Percentiles rank a stretch among this genome's conserved stretches.
phyloP scores from a whole-genome alignment of 202 grass and related monocot genomes.

The Bolboschoenoplectus hybrid region DNA sequence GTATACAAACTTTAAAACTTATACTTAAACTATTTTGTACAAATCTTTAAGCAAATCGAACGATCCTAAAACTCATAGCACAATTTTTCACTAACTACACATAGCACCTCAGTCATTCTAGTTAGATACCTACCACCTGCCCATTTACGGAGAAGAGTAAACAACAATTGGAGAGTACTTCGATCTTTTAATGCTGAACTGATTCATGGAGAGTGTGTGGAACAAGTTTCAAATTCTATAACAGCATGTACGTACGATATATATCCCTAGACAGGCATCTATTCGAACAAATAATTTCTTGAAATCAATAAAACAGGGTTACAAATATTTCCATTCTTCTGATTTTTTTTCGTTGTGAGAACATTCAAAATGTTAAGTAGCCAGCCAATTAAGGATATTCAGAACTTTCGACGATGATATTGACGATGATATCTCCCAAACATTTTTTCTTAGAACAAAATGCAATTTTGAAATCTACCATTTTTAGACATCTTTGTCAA shows the following conservation, averaged over 20 bases:
- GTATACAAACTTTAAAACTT: too few species aligned
- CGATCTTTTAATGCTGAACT: neutral
- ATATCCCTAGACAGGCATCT: neutral
- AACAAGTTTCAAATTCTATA: neutral
- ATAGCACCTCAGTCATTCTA: too few species aligned
- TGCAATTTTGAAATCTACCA: conserved; percentile 8
- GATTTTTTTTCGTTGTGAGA: neutral
- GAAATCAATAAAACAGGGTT: neutral
- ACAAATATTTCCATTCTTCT: neutral
- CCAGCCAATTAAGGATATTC: neutral
- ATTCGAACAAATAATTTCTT: neutral
- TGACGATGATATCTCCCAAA: too few species aligned
- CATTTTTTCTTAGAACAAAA: neutral
- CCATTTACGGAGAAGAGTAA: neutral
- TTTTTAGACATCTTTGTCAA: neutral
- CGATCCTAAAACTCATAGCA: too few species aligned
- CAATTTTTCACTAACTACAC: too few species aligned
- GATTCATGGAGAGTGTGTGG: neutral
- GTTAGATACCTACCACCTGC: neutral
- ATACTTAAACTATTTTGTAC: too few species aligned
- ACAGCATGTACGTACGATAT: neutral
- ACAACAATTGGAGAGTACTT: neutral
- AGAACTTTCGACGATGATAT: neutral
- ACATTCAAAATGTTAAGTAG: neutral
- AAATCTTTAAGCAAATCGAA: too few species aligned